Percentiles rank a stretch among this genome's conserved stretches.
phyloP scores from a whole-genome alignment of 257 asterid genomes.

The Jaltomata sinuosa region DNA sequence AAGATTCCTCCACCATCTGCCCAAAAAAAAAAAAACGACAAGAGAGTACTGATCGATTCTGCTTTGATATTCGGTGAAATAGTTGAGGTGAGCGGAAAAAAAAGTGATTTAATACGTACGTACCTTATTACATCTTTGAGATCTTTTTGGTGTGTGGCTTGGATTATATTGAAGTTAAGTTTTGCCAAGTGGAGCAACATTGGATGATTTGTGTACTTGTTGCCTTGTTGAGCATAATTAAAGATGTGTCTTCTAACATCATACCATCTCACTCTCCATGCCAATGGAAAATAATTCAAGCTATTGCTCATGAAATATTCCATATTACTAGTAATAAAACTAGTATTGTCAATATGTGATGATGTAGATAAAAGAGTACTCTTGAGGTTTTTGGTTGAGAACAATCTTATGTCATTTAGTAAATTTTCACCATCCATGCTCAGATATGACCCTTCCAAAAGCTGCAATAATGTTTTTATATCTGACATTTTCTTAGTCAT shows the following conservation, averaged over 20 bases:
- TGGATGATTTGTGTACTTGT: background rate
- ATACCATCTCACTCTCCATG: background rate
- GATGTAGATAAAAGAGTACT: background rate
- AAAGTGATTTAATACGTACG: background rate
- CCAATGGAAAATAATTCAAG: background rate
- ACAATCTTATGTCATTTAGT: constrained; percentile 12
- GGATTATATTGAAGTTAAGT: constrained; percentile 52
- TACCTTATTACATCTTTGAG: constrained; percentile 37
- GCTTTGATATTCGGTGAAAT: background rate
- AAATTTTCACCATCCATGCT: constrained; percentile 26
- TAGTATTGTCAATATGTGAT: background rate
- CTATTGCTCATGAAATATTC: background rate
- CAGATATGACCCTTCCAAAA: constrained; percentile 41
- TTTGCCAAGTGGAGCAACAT: constrained; percentile 29
- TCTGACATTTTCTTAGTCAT: background rate
- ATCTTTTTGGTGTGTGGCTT: constrained; percentile 45
- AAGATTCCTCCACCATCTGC: constrained; percentile 27
- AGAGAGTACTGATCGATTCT: background rate
- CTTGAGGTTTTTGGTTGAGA: background rate
- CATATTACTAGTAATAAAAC: background rate
- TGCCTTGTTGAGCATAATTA: background rate
- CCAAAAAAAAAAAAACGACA: background rate
- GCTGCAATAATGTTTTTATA: constrained; percentile 15
- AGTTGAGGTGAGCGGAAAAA: background rate
- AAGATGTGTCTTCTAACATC: background rate